Percentiles rank a stretch among this genome's conserved stretches.
phyloP scores from a whole-genome alignment of 2,329 filamentous ascomycete genomes.

The Epicoccum nigrum region DNA sequence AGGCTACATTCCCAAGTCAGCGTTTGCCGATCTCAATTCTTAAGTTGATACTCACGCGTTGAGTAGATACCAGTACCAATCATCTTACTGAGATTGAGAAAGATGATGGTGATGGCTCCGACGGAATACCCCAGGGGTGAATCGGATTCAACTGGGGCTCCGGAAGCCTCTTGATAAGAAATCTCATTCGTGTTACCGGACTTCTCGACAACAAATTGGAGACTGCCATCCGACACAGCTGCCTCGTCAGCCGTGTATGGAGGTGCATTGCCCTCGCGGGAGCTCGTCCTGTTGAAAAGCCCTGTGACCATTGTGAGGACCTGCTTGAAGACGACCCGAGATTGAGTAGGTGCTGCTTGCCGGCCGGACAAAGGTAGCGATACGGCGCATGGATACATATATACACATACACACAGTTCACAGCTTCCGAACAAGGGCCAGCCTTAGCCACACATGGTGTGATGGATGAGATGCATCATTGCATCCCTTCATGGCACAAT shows the following conservation, averaged over 20 bases:
- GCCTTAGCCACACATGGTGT: neutral
- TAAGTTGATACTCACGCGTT: conserved; percentile 59
- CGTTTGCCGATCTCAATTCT: neutral
- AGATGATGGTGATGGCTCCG: conserved; percentile 61
- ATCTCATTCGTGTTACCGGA: conserved; percentile 58
- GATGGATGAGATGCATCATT: conserved; percentile 6
- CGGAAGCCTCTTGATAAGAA: conserved; percentile 66
- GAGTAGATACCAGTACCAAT: conserved; percentile 69
- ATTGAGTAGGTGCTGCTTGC: neutral
- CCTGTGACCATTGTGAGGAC: conserved; percentile 4
- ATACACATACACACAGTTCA: neutral
- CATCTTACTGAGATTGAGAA: conserved; percentile 68
- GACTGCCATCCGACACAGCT: conserved; percentile 47
- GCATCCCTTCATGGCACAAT: conserved; percentile 15
- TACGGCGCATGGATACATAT: neutral
- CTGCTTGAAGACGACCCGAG: neutral
- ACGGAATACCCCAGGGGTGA: conserved; percentile 68
- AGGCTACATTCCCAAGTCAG: conserved; percentile 50
- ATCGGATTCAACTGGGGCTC: conserved; percentile 64
- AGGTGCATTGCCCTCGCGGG: neutral
- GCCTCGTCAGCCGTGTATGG: conserved; percentile 2
- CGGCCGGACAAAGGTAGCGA: neutral
- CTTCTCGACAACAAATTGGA: conserved; percentile 52
- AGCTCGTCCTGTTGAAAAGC: conserved; percentile 5
- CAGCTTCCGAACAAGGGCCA: neutral